Evolutionary conservation across 345 rosid genomes (phyloP), one percentile per base, ranked within the genome.

Genomic region (Ricinus communis): DNA sequence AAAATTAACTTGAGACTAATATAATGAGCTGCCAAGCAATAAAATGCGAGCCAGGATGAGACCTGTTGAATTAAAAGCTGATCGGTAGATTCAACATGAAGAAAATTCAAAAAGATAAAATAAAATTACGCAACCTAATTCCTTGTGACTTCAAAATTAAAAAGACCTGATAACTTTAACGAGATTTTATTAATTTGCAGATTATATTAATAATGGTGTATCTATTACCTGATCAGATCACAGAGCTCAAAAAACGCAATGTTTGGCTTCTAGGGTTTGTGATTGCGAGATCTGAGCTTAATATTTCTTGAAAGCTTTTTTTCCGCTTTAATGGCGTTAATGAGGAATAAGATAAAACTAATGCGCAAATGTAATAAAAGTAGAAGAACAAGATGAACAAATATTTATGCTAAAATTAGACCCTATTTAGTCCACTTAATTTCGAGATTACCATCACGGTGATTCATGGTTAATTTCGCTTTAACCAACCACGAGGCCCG

Each of bases 201-300:
- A n/a, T n/a, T n/a, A n/a, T n/a, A n/a, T n/a, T n/a, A n/a, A n/a
- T n/a, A n/a, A n/a, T n/a, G n/a, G n/a, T n/a, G n/a, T n/a, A n/a
- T n/a, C n/a, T n/a, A 14, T 36, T 62, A 75, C 80, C 82, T 67
- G 75, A 77, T 76, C 51, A 50, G 77, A 80, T 79, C 78, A 51
- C 65, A 62, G 30, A 45, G 51, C 51, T 36, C 12, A n/a, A 61
- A 45, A 57, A 36, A 55, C 25, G 47, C 54, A 22, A 62, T 43
- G 41, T 36, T 41, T 33, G 73, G 62, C 15, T 60, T 56, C 22
- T 55, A 54, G 76, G 73, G 69, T 54, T 65, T 43, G 46, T 10
- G 76, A 72, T 43, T 65, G 18, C 53, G 38, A 65, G 86, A 80
- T 80, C 83, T 58, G 70, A 57, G 59, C 59, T 68, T 50, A 19